phyloP scores from a whole-genome alignment of 352 stramenopile genomes.

The Pythium brachiatum region DNA sequence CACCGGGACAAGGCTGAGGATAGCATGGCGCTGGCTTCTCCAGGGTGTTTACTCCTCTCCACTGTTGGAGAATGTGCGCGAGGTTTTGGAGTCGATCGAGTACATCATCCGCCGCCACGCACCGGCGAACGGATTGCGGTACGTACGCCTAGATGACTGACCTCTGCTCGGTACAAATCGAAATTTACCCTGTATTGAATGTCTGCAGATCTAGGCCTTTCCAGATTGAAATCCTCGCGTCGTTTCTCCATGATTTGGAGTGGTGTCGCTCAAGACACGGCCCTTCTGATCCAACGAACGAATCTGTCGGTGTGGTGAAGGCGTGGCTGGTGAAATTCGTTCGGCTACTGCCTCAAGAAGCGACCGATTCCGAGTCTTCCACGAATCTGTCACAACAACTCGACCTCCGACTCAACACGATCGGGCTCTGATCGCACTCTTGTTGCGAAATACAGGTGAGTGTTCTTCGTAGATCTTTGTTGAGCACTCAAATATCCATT shows the following conservation, averaged over 20 bases:
- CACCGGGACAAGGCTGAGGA: slow-evolving; percentile 34
- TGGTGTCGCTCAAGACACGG: slow-evolving; percentile 25
- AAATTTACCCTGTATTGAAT: not conserved
- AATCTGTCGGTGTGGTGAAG: slow-evolving; percentile 10
- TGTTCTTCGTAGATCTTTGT: not conserved
- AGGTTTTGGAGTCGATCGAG: slow-evolving; percentile 56
- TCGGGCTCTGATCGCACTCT: not conserved
- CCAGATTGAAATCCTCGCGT: slow-evolving; percentile 48
- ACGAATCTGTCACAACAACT: slow-evolving; percentile 6
- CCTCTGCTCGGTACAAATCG: too few relatives aligned
- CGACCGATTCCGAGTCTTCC: too few relatives aligned
- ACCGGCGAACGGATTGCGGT: slow-evolving; percentile 37
- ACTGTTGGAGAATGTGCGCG: slow-evolving; percentile 4
- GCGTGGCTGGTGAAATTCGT: slow-evolving; percentile 61
- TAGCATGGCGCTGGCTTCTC: slow-evolving; percentile 69
- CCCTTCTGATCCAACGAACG: not conserved
- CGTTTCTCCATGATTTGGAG: slow-evolving; percentile 52
- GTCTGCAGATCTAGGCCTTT: slow-evolving; percentile 30
- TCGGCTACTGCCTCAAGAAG: slow-evolving; percentile 46
- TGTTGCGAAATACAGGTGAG: not conserved
- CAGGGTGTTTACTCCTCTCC: slow-evolving; percentile 1
- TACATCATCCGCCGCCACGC: slow-evolving; percentile 58
- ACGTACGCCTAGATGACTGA: too few relatives aligned
- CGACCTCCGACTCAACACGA: not conserved
- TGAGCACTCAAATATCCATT: not conserved